Evolutionary conservation across 2,329 filamentous ascomycete genomes (phyloP).

Genomic region (Ramularia collo-cygni): DNA sequence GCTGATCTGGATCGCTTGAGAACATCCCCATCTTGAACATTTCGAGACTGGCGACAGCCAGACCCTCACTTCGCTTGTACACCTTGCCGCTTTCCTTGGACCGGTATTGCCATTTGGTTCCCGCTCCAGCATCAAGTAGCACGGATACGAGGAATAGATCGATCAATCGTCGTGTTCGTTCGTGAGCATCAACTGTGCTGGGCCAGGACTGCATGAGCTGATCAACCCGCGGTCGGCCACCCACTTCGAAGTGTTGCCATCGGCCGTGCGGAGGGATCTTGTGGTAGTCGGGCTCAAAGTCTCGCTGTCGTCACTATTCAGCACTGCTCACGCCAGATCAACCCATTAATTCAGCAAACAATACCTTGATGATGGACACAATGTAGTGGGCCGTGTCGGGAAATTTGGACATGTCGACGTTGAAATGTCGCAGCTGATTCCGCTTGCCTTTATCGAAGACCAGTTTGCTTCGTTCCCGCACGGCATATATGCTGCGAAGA

Average conservation of each 20-base stretch:
- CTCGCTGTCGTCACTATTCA: constrained; percentile 46
- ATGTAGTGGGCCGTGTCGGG: constrained; percentile 77
- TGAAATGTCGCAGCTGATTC: constrained; percentile 77
- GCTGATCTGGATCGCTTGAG: constrained; percentile 72
- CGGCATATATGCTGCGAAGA: constrained; percentile 79
- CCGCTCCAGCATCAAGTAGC: constrained; percentile 79
- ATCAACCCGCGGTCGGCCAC: constrained; percentile 65
- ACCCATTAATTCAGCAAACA: background rate
- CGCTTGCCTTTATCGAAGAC: constrained; percentile 69
- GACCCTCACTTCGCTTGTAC: constrained; percentile 79
- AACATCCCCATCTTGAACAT: constrained; percentile 94
- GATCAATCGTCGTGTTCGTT: constrained; percentile 67
- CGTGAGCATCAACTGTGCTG: constrained; percentile 60
- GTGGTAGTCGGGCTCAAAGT: constrained; percentile 61
- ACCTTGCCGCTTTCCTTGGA: constrained; percentile 78
- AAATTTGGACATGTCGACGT: constrained; percentile 81
- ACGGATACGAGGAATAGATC: constrained; percentile 77
- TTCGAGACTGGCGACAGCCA: constrained; percentile 70
- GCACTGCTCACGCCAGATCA: background rate
- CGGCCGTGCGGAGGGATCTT: constrained; percentile 79
- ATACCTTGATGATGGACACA: constrained; percentile 88
- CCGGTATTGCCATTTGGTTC: constrained; percentile 86
- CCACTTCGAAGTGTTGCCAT: constrained; percentile 80
- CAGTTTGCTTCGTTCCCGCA: constrained; percentile 70
- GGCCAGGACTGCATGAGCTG: constrained; percentile 65